Conservation (phyloP, 2,329 filamentous ascomycete genomes). For the Periconia sp. region DNA sequence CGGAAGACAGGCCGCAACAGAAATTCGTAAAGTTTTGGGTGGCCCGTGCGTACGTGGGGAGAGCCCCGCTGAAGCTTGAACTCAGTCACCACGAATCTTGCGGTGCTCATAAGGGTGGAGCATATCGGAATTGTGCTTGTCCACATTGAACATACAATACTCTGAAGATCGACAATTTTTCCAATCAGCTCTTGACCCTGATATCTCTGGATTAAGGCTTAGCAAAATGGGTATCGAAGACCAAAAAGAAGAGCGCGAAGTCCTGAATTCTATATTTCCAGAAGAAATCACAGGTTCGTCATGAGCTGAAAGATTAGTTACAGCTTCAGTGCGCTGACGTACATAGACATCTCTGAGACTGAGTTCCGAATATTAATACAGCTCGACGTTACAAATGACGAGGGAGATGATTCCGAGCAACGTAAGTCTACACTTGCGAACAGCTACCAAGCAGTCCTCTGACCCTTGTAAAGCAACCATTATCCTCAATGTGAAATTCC, state of each 20-base stretch:
- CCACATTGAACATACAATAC: too few relatives aligned
- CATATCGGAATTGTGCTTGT: too few relatives aligned
- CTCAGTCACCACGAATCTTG: background rate
- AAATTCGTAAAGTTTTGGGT: background rate
- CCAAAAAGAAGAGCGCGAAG: conserved; percentile 93
- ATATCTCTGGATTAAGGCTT: conserved; percentile 2
- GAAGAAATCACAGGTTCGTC: conserved; percentile 88
- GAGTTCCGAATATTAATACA: conserved; percentile 85
- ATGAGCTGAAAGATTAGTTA: too few relatives aligned
- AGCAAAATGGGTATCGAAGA: conserved; percentile 72
- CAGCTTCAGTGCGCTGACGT: too few relatives aligned
- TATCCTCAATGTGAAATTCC: conserved; percentile 84
- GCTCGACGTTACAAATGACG: conserved; percentile 77
- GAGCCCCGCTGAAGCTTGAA: conserved; percentile 3
- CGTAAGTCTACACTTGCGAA: conserved; percentile 50
- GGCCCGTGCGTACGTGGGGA: background rate
- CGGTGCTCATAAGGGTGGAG: background rate
- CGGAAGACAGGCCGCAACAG: background rate
- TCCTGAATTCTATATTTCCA: conserved; percentile 97
- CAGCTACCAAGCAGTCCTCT: conserved; percentile 1
- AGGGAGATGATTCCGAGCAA: conserved; percentile 64
- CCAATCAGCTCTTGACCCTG: background rate
- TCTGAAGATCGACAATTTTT: background rate
- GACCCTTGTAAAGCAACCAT: conserved; percentile 62
- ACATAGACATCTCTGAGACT: conserved; percentile 82